Base-by-base conservation (phyloP, 208 protist genomes). In the Leishmania lainsoni region DNA sequence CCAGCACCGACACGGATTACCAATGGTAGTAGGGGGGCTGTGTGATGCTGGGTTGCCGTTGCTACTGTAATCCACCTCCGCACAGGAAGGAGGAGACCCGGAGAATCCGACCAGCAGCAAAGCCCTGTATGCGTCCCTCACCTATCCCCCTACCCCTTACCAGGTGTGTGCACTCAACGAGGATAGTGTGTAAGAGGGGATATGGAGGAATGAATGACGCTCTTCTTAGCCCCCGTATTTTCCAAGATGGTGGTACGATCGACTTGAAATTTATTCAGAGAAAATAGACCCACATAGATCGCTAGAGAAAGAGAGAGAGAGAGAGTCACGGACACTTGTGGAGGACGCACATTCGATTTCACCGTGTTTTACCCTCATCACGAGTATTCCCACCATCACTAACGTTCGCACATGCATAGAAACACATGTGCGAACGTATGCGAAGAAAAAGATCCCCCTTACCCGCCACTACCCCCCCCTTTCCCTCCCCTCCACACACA, bases 251-350 rank as follows among this genome's bases (percentile, higher is more conserved):
- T 69, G 32, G 32, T 16, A 69, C 29, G 16, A 45, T 32, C 14
- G 32, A 69, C 63, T 39, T 39, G 35, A 39, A 39, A 39, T 26
- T 14, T n/a, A 42, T 4, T 16, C 3, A 42, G 77, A 74, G 54
- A 39, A 66, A 66, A 82, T 75, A 61, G 56, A 29, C 56, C 22
- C 0, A 61, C 54, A 59, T 42, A 69, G 29, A 69, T 8, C 14
- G 63, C 56, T 59, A 69, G 32, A 69, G 63, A 69, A n/a, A 39
- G 29, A 68, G 61, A 69, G 20, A 39, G 29, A 68, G 61, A 69
- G 20, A 35, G 20, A 14, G 12, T 42, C 29, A 69, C 63, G 32
- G n/a, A n/a, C 63, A 69, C 29, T 39, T 29, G 56, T 0, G 59
- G 6, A 22, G 0, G 59, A 26, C 22, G 12, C 10, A 20, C 59